These are phyloP conservation scores for Panus rudis DNA, from an alignment of 768 basidiomycete species.

Conservation along the genomic window DNA sequence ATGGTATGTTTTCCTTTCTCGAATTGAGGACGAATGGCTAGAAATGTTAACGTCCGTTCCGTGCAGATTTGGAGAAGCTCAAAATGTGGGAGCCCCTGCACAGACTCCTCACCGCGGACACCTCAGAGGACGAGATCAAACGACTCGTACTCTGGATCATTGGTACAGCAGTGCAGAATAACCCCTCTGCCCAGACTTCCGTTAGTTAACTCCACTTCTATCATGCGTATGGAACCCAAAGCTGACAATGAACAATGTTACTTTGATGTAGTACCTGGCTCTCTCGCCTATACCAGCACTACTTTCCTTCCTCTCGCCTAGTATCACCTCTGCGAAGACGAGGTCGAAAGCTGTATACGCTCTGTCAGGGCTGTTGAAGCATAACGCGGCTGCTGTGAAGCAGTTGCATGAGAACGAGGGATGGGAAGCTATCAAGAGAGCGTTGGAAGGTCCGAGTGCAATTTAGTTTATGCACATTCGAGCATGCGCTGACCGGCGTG, in stretches of 20 bases:
- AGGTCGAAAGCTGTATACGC: conserved; percentile 81
- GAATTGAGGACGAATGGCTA: not conserved
- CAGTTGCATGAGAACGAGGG: conserved; percentile 47
- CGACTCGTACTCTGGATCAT: conserved; percentile 76
- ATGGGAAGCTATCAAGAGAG: conserved; percentile 54
- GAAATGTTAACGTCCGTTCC: conserved; percentile 1
- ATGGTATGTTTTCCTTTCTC: conserved; percentile 38
- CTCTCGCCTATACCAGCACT: conserved; percentile 62
- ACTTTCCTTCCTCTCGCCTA: conserved; percentile 52
- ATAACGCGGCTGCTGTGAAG: conserved; percentile 61
- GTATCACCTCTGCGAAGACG: conserved; percentile 42
- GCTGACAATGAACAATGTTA: conserved; percentile 1
- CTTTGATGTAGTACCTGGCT: conserved; percentile 45
- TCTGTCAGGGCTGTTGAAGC: conserved; percentile 72
- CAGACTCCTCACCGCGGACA: conserved; percentile 45
- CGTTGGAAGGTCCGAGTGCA: conserved; percentile 58
- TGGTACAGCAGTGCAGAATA: conserved; percentile 88
- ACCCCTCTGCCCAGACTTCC: conserved; percentile 72
- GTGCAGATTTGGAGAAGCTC: conserved; percentile 64
- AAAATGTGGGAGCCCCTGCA: conserved; percentile 78
- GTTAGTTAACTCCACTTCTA: conserved; percentile 34
- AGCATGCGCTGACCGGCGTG: conserved; percentile 8
- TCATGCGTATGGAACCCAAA: not conserved
- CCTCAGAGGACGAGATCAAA: conserved; percentile 53
- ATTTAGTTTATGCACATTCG: not conserved